phyloP scores from a whole-genome alignment of 1,284 basidiomycete species.

The Tilletia horrida region DNA sequence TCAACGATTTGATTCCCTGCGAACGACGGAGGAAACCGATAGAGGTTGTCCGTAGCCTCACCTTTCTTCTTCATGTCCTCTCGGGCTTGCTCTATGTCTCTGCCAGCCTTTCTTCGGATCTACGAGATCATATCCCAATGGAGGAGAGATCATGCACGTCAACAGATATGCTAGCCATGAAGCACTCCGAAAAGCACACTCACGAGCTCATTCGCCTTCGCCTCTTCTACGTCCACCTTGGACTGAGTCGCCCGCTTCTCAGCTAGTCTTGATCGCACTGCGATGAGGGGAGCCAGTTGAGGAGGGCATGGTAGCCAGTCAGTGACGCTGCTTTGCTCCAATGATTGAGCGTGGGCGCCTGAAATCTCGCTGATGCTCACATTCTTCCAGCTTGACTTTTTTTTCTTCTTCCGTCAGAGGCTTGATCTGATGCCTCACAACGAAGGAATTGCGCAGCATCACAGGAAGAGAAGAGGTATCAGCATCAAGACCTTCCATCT shows the following conservation, averaged over 20 bases:
- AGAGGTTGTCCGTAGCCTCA: conserved; percentile 18
- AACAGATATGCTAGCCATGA: background rate
- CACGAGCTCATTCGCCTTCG: conserved; percentile 45
- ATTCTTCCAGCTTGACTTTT: conserved; percentile 72
- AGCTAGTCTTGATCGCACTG: conserved; percentile 46
- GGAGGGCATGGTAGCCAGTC: background rate
- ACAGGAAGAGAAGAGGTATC: no score
- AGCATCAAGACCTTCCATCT: background rate
- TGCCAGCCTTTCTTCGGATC: conserved; percentile 53
- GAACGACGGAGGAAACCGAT: background rate
- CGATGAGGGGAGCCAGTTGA: background rate
- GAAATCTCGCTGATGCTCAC: conserved; percentile 21
- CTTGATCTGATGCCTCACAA: conserved; percentile 68
- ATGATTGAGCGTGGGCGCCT: background rate
- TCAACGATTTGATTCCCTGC: background rate
- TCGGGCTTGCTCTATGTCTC: conserved; percentile 39
- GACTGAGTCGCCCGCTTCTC: conserved; percentile 46
- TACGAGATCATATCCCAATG: background rate
- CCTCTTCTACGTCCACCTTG: conserved; percentile 42
- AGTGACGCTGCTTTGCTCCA: background rate
- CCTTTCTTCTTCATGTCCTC: conserved; percentile 52
- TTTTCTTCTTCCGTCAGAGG: conserved; percentile 94
- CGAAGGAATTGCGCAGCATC: no score
- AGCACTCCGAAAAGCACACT: background rate
- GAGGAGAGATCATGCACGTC: background rate